These are phyloP conservation scores for Thuidium tamariscinum DNA, from an alignment of 225 moss, liverwort and hornwort species.

Conservation along the genomic window DNA sequence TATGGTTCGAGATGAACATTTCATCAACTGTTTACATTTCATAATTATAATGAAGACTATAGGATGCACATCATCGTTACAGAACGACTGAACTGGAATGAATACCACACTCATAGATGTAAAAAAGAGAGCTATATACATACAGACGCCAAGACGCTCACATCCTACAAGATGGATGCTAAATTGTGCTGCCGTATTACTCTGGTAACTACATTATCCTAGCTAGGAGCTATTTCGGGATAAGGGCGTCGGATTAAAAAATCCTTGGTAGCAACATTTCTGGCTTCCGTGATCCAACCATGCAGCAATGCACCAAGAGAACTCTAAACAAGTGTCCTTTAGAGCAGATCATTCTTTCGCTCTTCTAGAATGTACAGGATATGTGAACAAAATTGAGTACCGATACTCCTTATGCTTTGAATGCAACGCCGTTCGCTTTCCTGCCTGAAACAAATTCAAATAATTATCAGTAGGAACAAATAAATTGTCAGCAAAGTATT, in stretches of 20 bases:
- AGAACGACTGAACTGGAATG: neutral
- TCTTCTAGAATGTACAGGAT: conserved; percentile 4
- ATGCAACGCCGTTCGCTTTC: neutral
- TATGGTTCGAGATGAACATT: neutral
- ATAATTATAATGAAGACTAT: neutral
- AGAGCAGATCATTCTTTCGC: neutral
- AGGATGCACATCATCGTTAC: neutral
- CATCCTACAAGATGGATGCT: neutral
- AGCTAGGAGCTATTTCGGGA: neutral
- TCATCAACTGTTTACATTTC: neutral
- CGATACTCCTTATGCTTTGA: neutral
- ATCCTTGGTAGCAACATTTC: neutral
- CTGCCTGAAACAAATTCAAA: neutral
- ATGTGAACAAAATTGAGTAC: neutral
- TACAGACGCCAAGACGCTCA: neutral
- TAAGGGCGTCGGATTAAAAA: neutral
- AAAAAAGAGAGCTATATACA: conserved; percentile 2
- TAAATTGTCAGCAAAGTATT: neutral
- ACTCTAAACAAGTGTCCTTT: neutral
- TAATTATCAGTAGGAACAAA: neutral
- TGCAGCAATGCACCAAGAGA: neutral
- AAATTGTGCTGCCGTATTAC: neutral
- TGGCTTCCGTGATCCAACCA: neutral
- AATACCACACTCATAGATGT: neutral
- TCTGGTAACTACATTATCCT: neutral